Base-by-base conservation (phyloP, 2,329 filamentous ascomycete species). In the Cryphonectria naterciae region DNA sequence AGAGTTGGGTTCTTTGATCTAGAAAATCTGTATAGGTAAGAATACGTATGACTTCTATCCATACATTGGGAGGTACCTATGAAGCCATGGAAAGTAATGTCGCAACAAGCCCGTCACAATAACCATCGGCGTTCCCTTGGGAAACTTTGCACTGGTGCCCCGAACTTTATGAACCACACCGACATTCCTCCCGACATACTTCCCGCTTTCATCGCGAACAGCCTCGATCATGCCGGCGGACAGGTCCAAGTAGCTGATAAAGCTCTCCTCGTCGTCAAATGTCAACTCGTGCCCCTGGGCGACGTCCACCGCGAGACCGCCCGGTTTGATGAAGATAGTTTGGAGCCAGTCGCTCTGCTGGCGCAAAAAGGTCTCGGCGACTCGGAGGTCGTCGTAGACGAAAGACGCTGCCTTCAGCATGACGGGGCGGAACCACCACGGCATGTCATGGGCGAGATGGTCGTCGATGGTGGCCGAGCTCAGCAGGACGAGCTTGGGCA, bases 171-270 rank as follows among this genome's bases (percentile, higher is more conserved):
- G 81, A 0, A 77, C 65, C 17, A 79, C 75, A n/a, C 75, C 68
- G 1, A 79, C 75, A 71, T 76, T 77, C 67, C 69, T 70, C 37
- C 67, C 68, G 39, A 79, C 75, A 41, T 77, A 79, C 0, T 69
- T 65, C 1, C 76, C 77, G 2, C 78, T 75, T 15, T 73, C 68
- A 56, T 80, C 80, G 46, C 83, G 78, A 0, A 80, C 83, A 6
- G 80, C 81, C 75, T 87, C 84, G 25, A 86, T 77, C 85, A 87
- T 87, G 0, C 75, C 84, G 1, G 81, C 84, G 1, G 83, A 79
- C 22, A 86, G 74, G 73, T 86, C 85, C 5, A 82, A 54, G 65
- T 83, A 86, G 1, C 76, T 79, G 2, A 86, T 41, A 39, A 80
- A 80, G 5, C 76, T 80, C 66, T 83, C 77, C 65, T 83, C 75